Conservation (phyloP, 495 filamentous ascomycete genomes). For the Penicillium tannophilum region DNA sequence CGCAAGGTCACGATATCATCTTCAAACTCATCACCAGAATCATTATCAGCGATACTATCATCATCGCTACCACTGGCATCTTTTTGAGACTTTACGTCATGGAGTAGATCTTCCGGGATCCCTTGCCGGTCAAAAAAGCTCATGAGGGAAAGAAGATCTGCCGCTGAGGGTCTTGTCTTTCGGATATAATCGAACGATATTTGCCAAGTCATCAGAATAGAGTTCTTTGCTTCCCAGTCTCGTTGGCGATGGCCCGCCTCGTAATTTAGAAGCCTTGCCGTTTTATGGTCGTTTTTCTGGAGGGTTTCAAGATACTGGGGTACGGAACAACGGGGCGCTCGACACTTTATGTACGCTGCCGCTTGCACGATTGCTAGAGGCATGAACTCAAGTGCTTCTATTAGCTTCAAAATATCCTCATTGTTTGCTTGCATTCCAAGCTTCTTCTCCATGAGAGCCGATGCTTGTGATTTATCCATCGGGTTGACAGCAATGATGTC, state of each 20-base stretch:
- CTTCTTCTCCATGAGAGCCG: no score
- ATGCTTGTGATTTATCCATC: no score
- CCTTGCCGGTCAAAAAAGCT: conserved; percentile 26
- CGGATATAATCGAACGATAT: conserved; percentile 36
- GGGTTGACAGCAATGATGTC: no score
- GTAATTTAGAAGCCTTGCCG: neutral
- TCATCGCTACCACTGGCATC: no score
- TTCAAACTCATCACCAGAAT: no score
- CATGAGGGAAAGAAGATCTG: conserved; percentile 31
- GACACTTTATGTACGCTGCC: no score
- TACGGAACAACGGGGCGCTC: conserved; percentile 23
- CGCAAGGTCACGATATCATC: no score
- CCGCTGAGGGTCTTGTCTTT: conserved; percentile 17
- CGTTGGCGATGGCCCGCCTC: conserved; percentile 17
- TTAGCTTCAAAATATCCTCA: no score
- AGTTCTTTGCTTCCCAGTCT: conserved; percentile 25
- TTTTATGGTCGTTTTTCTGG: conserved; percentile 3
- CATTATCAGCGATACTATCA: no score
- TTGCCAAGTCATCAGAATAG: conserved; percentile 34
- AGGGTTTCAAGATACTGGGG: conserved; percentile 40
- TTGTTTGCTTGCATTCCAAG: no score
- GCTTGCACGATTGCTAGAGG: conserved; percentile 48
- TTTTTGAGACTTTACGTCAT: no score
- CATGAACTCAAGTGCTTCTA: conserved; percentile 36
- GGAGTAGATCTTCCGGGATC: conserved; percentile 7